phyloP scores from a whole-genome alignment of 2,329 filamentous ascomycete genomes.

The Endoconidiophora laricicola region DNA sequence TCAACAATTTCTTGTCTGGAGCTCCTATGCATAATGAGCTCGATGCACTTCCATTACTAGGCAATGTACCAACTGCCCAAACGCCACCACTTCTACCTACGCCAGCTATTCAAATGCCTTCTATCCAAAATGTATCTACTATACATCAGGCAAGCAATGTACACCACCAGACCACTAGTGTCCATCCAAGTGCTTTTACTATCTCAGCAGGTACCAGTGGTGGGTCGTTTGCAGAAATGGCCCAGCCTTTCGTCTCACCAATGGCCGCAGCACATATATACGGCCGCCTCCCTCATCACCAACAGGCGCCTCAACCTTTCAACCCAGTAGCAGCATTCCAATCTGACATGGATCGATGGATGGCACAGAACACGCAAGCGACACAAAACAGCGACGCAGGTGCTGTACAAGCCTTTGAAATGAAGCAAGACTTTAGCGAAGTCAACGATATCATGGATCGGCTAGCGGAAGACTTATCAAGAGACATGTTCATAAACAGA shows the following conservation, averaged over 20 bases:
- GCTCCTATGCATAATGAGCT: too few species aligned
- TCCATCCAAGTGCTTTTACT: neutral
- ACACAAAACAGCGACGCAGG: neutral
- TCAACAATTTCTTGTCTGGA: too few species aligned
- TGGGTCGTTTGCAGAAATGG: neutral
- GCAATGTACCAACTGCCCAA: too few species aligned
- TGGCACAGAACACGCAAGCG: conserved; percentile 20
- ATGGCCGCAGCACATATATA: conserved; percentile 4
- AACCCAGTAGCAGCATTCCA: conserved; percentile 22
- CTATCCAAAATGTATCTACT: neutral
- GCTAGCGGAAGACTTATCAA: conserved; percentile 24
- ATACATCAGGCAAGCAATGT: neutral
- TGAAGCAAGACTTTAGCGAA: conserved; percentile 20
- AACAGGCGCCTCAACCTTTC: neutral
- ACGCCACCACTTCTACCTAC: neutral
- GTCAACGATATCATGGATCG: conserved; percentile 28
- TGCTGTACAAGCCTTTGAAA: neutral
- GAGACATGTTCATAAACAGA: conserved; percentile 4
- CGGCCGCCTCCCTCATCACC: conserved; percentile 13
- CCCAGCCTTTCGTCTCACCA: conserved; percentile 7
- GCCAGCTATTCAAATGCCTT: neutral
- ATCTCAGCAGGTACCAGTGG: neutral
- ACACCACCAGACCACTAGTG: neutral
- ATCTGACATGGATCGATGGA: conserved; percentile 26
- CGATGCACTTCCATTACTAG: too few species aligned